Evolutionary conservation across 2,329 filamentous ascomycete genomes (phyloP), one percentile per base, ranked within the genome.

Genomic region (Magnaporthales sp.): DNA sequence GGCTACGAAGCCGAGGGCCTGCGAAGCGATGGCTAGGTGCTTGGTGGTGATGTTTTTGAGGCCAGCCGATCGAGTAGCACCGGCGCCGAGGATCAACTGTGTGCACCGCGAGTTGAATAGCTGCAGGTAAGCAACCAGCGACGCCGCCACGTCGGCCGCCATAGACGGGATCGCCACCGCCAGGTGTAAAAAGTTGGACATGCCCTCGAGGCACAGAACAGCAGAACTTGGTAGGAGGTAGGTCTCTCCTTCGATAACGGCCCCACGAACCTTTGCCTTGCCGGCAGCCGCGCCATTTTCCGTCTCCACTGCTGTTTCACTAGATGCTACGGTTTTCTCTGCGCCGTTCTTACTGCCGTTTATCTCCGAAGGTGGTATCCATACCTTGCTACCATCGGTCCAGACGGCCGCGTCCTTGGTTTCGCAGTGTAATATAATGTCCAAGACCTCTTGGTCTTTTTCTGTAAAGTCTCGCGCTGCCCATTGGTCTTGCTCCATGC

Each of bases 1-100:
- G 27, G 93, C 91, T 62, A 96, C 88, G 75, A 99, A 97, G 61
- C 90, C 90, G 24, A 98, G 79, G 0, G 93, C 91, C 76, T 97
- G 94, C 0, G 91, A 93, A 2, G 95, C 93, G 22, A 98, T 86
- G 0, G 95, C 93, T 1, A 99, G 85, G 77, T 99, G 94, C 72
- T 95, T 95, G 0, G 95, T 97, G 0, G 92, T 97, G 75, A 99
- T 99, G 73, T 97, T 97, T 76, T 93, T 97, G 24, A 99, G 81
- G 0, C 94, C 94, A 1, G 93, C 95, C 27, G 91, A 93, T 46
- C 88, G 84, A 5, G 92, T 97, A 4, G 95, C 95, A 4, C 95
- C 95, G 1, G 95, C 95, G 1, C 95, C 95, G 7, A 99, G 87
- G 70, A 99, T 97, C 67, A 99, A 85, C 75, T 99, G 95, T n/a